Conservation (phyloP, 106 monocot species). For the Allium cepa region DNA sequence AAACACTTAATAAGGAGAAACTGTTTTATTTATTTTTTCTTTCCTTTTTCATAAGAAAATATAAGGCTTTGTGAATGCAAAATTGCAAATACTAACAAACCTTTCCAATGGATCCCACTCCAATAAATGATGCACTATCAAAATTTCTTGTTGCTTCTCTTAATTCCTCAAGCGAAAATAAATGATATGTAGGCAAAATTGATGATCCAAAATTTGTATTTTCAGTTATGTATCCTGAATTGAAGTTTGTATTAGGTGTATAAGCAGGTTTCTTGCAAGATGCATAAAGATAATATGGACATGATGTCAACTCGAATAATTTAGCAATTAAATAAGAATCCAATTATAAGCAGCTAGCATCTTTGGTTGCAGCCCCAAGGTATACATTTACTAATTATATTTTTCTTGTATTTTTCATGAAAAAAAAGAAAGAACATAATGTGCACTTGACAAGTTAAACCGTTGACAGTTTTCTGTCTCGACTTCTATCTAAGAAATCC, state of each 20-base stretch:
- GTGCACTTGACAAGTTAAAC: too few relatives aligned
- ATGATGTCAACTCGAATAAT: too few relatives aligned
- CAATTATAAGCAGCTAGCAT: too few relatives aligned
- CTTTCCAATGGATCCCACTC: conserved; percentile 84
- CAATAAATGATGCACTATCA: conserved; percentile 51
- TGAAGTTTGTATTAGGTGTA: background rate
- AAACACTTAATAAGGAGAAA: background rate
- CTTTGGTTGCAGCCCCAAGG: too few relatives aligned
- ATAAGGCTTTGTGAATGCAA: background rate
- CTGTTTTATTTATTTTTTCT: background rate
- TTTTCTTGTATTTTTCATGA: too few relatives aligned
- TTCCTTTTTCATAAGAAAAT: background rate
- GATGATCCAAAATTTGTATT: conserved; percentile 56
- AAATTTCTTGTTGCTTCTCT: conserved; percentile 83
- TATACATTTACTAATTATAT: too few relatives aligned
- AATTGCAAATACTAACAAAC: conserved; percentile 16
- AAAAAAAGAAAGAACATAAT: too few relatives aligned
- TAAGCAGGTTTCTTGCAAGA: too few relatives aligned
- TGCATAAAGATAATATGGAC: too few relatives aligned
- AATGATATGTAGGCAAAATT: conserved; percentile 53
- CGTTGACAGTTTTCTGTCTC: too few relatives aligned
- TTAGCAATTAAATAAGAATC: too few relatives aligned
- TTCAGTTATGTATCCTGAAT: conserved; percentile 77
- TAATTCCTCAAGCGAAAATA: conserved; percentile 73
- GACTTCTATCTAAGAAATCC: background rate